Percentiles rank a stretch among this genome's conserved stretches.
Conservation (phyloP, 331 rosid species). For the Prunus yedoensis region DNA sequence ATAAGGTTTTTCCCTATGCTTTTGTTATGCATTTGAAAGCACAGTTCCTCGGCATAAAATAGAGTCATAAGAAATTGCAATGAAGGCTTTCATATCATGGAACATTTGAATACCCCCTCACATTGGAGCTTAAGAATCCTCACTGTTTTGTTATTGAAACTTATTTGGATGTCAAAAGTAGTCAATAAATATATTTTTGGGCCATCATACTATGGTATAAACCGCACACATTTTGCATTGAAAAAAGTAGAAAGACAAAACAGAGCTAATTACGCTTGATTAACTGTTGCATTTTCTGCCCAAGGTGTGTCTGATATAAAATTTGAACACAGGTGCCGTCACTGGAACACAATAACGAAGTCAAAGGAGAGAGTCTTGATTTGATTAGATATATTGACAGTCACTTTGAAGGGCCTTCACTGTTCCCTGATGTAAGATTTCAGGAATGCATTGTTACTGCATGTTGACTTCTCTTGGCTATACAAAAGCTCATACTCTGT, state of each 20-base stretch:
- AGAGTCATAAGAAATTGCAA: background rate
- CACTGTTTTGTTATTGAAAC: background rate
- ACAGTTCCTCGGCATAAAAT: background rate
- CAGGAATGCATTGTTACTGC: background rate
- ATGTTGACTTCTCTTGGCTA: background rate
- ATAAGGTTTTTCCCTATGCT: background rate
- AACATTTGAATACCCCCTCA: background rate
- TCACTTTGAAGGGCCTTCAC: conserved; percentile 66
- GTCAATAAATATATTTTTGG: background rate
- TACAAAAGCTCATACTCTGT: conserved; percentile 1
- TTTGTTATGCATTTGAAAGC: background rate
- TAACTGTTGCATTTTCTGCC: background rate
- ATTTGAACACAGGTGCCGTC: conserved; percentile 35
- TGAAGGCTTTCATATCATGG: background rate
- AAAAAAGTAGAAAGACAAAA: background rate
- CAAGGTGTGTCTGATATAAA: conserved; percentile 6
- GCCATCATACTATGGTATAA: background rate
- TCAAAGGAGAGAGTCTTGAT: conserved; percentile 70
- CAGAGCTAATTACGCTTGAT: background rate
- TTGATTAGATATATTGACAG: conserved; percentile 65
- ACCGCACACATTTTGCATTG: background rate
- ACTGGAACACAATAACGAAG: conserved; percentile 58
- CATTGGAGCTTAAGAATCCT: background rate
- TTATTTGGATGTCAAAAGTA: background rate
- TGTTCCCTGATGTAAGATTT: conserved; percentile 53